These are phyloP conservation scores for Candida jianshihensis DNA, from an alignment of 805 yeast genomes.

Conservation along the genomic window DNA sequence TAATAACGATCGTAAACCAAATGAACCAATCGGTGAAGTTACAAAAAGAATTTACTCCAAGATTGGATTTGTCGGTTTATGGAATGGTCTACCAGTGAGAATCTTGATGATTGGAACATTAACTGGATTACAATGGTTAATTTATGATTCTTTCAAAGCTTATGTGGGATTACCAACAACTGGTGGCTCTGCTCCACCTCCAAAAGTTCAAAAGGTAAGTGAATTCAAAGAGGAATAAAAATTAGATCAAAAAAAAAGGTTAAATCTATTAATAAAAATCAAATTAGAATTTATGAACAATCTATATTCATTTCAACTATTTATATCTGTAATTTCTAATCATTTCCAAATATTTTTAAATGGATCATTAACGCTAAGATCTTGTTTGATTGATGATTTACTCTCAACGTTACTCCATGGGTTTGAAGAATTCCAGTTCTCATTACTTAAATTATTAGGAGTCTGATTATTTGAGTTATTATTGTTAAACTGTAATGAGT, in stretches of 20 bases:
- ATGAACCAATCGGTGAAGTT: conserved; percentile 63
- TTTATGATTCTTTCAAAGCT: conserved; percentile 95
- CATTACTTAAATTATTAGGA: too few relatives aligned
- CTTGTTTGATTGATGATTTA: background rate
- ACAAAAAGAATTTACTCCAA: conserved; percentile 65
- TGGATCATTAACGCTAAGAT: conserved; percentile 31
- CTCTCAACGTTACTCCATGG: conserved; percentile 1
- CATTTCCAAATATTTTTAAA: conserved; percentile 65
- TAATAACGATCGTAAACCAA: conserved; percentile 60
- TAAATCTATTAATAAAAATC: too few relatives aligned
- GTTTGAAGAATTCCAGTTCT: too few relatives aligned
- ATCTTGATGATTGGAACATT: conserved; percentile 96
- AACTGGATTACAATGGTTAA: conserved; percentile 95
- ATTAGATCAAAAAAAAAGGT: background rate
- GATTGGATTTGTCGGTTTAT: conserved; percentile 85
- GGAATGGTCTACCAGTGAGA: conserved; percentile 94
- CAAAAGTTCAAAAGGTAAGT: too few relatives aligned
- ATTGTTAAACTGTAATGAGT: too few relatives aligned
- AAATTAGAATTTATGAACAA: too few relatives aligned
- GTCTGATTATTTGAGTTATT: conserved; percentile 1
- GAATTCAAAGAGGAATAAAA: background rate
- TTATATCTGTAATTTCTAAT: too few relatives aligned
- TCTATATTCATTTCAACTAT: too few relatives aligned
- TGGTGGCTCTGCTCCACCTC: conserved; percentile 54
- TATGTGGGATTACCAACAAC: conserved; percentile 91